Base-by-base conservation (phyloP, 108 stramenopile genomes). In the Asterionellopsis glacialis region DNA sequence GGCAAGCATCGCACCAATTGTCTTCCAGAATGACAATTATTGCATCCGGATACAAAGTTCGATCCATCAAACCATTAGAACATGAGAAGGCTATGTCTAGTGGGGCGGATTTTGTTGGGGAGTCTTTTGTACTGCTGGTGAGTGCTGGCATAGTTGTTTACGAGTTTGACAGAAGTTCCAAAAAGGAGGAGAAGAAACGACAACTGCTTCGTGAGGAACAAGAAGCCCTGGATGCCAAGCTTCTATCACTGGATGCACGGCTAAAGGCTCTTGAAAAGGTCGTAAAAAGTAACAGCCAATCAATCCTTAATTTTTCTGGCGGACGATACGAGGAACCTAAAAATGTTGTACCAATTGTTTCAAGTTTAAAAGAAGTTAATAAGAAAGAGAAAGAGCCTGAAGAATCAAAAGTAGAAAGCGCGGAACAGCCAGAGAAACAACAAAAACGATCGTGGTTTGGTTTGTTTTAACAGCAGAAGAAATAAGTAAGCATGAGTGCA, bases 21-120 rank as follows among this genome's bases (percentile, higher is more conserved):
- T 74, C 88, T 5, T 82, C 84, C 19, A 69, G 87, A 50, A 88
- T 93, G 88, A 84, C 87, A 51, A 93, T 93, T 57, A 90, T 88
- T 88, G 80, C 81, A 11, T 74, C 81, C 24, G 91, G 91, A 22
- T 90, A 85, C 65, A 75, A 68, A 51, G 88, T 93, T 1, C 74
- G 84, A 51, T 66, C 57, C 18, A 90, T 93, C 39, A 78, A 66
- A 39, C 68, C 75, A 28, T 55, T 93, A 39, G 88, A 90, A 57
- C 76, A 85, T 22, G 75, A 80, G 27, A 76, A 75, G 51, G 91
- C 91, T 1, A 45, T 93, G 18, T 68, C 76, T 42, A 68, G 69
- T 18, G 91, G 91, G 15, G 91, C 91, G 4, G 91, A 93, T 27
- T 76, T 93, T 52, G 60, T 90, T 7, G 88, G 91, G 45, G 91